These are phyloP conservation scores for Cryphonectria japonica DNA, from an alignment of 2,329 filamentous ascomycete species.

Conservation along the genomic window DNA sequence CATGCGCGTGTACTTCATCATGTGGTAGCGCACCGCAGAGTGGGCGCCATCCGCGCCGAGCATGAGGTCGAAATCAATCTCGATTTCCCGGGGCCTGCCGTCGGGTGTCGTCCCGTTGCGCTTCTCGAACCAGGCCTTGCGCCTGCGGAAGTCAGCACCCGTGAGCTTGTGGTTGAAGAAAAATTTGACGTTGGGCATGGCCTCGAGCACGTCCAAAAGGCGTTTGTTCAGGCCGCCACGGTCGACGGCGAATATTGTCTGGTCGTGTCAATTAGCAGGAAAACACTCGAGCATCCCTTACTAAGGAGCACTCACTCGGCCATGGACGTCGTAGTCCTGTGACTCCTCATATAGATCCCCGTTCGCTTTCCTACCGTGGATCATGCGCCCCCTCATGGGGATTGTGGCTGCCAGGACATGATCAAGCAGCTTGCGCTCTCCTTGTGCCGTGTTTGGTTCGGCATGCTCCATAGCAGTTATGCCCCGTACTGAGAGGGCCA, in stretches of 20 bases:
- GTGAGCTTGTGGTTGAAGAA: slow-evolving; percentile 94
- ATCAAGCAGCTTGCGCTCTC: slow-evolving; percentile 69
- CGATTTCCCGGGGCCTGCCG: slow-evolving; percentile 69
- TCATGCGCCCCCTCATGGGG: slow-evolving; percentile 96
- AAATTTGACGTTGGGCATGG: slow-evolving; percentile 85
- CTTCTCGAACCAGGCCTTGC: slow-evolving; percentile 86
- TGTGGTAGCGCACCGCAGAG: slow-evolving; percentile 84
- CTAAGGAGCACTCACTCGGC: slow-evolving; percentile 62
- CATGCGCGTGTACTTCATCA: slow-evolving; percentile 95
- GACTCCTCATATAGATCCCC: slow-evolving; percentile 74
- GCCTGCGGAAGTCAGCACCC: slow-evolving; percentile 79
- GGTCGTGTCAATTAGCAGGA: background rate
- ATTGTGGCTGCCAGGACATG: slow-evolving; percentile 78
- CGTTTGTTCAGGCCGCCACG: slow-evolving; percentile 80
- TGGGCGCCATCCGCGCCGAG: slow-evolving; percentile 96
- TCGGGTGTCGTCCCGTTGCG: slow-evolving; percentile 42
- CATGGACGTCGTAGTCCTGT: slow-evolving; percentile 91
- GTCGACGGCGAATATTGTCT: slow-evolving; percentile 87
- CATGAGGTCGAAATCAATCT: slow-evolving; percentile 87
- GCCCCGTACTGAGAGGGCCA: slow-evolving; percentile 90
- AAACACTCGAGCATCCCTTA: background rate
- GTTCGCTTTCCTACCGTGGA: slow-evolving; percentile 70
- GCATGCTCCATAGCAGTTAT: slow-evolving; percentile 83
- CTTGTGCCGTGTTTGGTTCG: slow-evolving; percentile 34
- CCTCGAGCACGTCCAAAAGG: slow-evolving; percentile 81